Conservation (phyloP, 2,329 filamentous ascomycete genomes). For the Cephalotrichum gorgonifer region DNA sequence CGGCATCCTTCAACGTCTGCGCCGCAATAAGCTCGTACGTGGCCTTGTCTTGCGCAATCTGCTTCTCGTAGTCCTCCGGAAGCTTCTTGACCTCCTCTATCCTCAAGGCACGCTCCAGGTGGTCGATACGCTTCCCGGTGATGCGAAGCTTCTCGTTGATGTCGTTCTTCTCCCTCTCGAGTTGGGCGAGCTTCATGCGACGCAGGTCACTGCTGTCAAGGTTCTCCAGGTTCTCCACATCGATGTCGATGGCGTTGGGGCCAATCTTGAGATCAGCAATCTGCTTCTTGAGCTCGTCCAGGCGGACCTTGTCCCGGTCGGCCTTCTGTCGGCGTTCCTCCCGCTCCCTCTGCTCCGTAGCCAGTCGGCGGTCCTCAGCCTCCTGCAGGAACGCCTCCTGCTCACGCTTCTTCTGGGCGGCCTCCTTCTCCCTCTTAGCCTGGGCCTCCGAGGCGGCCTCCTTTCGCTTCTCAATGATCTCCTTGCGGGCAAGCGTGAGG, state of each 20-base stretch:
- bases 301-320: slow-evolving; percentile 80
- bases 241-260: slow-evolving; percentile 65
- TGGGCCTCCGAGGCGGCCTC: slow-evolving; percentile 84
- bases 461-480: slow-evolving; percentile 93
- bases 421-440: slow-evolving; percentile 84
- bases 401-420: slow-evolving; percentile 76
- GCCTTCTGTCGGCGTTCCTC: slow-evolving; percentile 77
- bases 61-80: slow-evolving; percentile 70
- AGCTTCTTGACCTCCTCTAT: slow-evolving; percentile 94
- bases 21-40: slow-evolving; percentile 72
- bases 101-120: slow-evolving; percentile 92
- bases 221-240: slow-evolving; percentile 71
- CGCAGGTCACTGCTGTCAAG: slow-evolving; percentile 85
- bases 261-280: slow-evolving; percentile 85
- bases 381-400: slow-evolving; percentile 82
- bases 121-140: slow-evolving; percentile 91
- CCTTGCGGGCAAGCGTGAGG: slow-evolving; percentile 75
- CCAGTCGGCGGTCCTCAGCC: slow-evolving; percentile 77
- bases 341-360: slow-evolving; percentile 86
- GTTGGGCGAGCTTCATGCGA: slow-evolving; percentile 86
- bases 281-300: slow-evolving; percentile 89
- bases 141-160: slow-evolving; percentile 83
- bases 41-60: slow-evolving; percentile 67
- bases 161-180: slow-evolving; percentile 97
- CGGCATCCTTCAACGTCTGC: slow-evolving; percentile 68